Base-by-base conservation (phyloP, 768 basidiomycete genomes). In the Erythrobasidium yunnanense region DNA sequence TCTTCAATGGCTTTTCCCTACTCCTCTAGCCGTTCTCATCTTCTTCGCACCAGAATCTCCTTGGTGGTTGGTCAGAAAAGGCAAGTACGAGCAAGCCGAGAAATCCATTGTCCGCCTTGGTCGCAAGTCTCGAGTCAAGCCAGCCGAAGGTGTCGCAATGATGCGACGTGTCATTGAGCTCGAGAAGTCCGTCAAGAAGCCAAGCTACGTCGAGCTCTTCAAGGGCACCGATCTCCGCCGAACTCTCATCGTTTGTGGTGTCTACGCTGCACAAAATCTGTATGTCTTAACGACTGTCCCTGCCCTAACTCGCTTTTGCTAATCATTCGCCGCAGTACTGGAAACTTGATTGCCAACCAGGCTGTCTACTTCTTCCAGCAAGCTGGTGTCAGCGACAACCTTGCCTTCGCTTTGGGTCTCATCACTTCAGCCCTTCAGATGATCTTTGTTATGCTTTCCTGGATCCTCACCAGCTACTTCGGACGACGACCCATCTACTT, bases 121-220 rank as follows among this genome's bases (percentile, higher is more conserved):
- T 0, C 54, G 54, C 8, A 55, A 30, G 54, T 55, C 27, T 22
- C 15, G 25, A 7, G 27, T 55, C 29, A 35, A 27, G 18, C 7
- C 7, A 7, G 23, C 25, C 11, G 54, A 29, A 32, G 18, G 11
- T 11, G 54, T 55, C 8, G 54, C 54, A 15, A 35, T 29, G 27
- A 55, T 35, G 76, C 77, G 68, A 77, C 77, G 29, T 77, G 74
- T 33, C 34, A 75, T 74, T 49, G 45, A 77, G 25, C 77, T 78
- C 69, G 73, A 73, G 67, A 67, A 73, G 27, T 70, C 73, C 47
- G 70, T 73, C 1, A 55, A 67, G 1, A 77, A 77, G 1, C 70
- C 76, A 1, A 71, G 69, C 13, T 78, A 78, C 70, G 18, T 71
- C 11, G 77, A 79, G 66, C 77, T 77, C 71, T 78, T 77, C 74